Evolutionary conservation across 2,329 filamentous ascomycete genomes (phyloP).

Genomic region (Fusarium miscanthi): DNA sequence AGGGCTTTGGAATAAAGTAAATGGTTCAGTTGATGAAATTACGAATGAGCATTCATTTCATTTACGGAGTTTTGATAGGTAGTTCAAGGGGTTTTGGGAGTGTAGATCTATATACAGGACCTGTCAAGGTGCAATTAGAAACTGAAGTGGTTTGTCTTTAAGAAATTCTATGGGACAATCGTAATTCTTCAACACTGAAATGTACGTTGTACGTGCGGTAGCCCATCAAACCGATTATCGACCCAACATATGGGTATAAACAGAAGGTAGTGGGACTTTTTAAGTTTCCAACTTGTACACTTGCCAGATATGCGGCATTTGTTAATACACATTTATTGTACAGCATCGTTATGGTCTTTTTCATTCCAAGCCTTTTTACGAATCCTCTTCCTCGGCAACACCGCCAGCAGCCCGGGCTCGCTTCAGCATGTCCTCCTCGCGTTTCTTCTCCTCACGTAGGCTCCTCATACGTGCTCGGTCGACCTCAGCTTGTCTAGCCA

Average conservation of each 20-base stretch:
- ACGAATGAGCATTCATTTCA: conserved; percentile 31
- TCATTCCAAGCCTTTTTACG: conserved; percentile 20
- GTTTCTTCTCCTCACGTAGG: conserved; percentile 67
- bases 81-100: not conserved
- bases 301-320: conserved; percentile 38
- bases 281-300: conserved; percentile 45
- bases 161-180: not conserved
- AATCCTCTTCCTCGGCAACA: conserved; percentile 50
- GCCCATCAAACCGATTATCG: not conserved
- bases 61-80: conserved; percentile 34
- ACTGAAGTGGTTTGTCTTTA: not conserved
- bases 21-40: conserved; percentile 28
- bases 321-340: conserved; percentile 49
- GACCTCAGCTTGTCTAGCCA: conserved; percentile 60
- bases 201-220: not conserved
- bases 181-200: not conserved
- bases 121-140: conserved; percentile 3
- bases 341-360: conserved; percentile 31
- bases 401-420: conserved; percentile 54
- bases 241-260: not conserved
- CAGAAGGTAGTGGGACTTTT: conserved; percentile 22
- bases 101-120: conserved; percentile 23
- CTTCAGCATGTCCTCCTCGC: conserved; percentile 66
- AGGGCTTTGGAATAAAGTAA: conserved; percentile 90
- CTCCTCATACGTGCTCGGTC: conserved; percentile 67